Base-by-base conservation (phyloP, 139 green algal species). In the Zygnema circumcarinatum region DNA sequence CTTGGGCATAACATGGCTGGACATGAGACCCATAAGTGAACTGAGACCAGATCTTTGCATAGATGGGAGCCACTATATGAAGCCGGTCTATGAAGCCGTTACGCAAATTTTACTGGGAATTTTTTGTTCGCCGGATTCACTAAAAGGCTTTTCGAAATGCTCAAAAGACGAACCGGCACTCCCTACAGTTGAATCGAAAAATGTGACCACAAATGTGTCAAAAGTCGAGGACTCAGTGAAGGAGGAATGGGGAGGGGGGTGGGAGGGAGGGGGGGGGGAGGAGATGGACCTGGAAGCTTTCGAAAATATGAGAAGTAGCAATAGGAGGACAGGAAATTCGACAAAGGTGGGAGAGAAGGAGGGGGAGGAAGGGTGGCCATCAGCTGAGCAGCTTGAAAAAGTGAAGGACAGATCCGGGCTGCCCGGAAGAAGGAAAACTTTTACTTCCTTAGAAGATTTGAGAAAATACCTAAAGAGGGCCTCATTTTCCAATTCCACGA, bases 31-130 rank as follows among this genome's bases (percentile, higher is more conserved):
- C 2, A 20, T 83, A 33, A 83, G 36, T 33, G 75, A 83, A 52
- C 75, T 25, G 3, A 47, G 75, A 47, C 39, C 75, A 3, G 75
- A 83, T 53, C 32, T 83, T 20, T 22, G 39, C 31, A 20, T 33
- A 16, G 75, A 83, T 56, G 75, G 75, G 7, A 16, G 47, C 16
- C 75, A 83, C 32, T 83, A 83, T 25, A 21, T 25, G 36, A 31
- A 25, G 33, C 75, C 75, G 3, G 3, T 40, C 2, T 2, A 16
- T 33, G 21, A 83, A 52, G 75, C 75, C 2, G 29, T 74, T 16
- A 38, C 32, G 20, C 75, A 83, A 47, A 47, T 83, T 31, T 40
- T 53, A 3, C 75, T 83, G 21, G 33, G 39, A 33, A 3, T 56
- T 33, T 33, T 83, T 20, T 83, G 75, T 53, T 3, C 75, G 2